A percentile compares a stretch with the other conserved stretches of the same genome.
These are phyloP conservation scores for Senna tora DNA, from an alignment of 306 rosid genomes.

Conservation along the genomic window DNA sequence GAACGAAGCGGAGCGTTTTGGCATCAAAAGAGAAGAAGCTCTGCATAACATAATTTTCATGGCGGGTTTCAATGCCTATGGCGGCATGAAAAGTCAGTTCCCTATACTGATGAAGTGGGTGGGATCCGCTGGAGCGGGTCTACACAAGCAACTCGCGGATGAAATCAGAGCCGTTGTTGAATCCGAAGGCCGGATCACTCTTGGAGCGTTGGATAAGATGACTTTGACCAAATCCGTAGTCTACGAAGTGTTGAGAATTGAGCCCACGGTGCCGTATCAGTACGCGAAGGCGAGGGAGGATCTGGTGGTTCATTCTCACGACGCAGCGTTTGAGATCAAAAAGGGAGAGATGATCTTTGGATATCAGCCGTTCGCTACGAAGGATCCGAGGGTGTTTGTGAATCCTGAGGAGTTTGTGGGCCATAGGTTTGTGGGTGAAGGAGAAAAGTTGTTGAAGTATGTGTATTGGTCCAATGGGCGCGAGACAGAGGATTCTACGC, in stretches of 20 bases:
- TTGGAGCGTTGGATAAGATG: slow-evolving; percentile 56
- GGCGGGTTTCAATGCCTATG: slow-evolving; percentile 69
- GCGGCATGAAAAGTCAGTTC: slow-evolving; percentile 61
- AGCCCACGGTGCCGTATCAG: slow-evolving; percentile 70
- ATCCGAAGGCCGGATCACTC: slow-evolving; percentile 49
- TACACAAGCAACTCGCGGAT: slow-evolving; percentile 50
- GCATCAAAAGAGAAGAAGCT: slow-evolving; percentile 64
- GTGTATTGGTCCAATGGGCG: slow-evolving; percentile 49
- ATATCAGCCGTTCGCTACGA: slow-evolving; percentile 66
- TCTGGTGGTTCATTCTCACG: slow-evolving; percentile 54
- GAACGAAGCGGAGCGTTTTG: slow-evolving; percentile 57
- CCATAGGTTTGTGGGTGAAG: slow-evolving; percentile 40
- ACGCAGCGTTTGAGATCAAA: slow-evolving; percentile 56
- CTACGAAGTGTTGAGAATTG: slow-evolving; percentile 62
- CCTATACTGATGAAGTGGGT: slow-evolving; percentile 69
- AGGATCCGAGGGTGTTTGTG: slow-evolving; percentile 62
- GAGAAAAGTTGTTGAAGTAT: slow-evolving; percentile 41
- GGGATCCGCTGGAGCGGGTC: slow-evolving; percentile 49
- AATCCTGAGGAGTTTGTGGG: slow-evolving; percentile 49
- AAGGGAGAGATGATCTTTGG: slow-evolving; percentile 79
- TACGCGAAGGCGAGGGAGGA: slow-evolving; percentile 73
- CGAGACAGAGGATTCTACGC: slow-evolving; percentile 29
- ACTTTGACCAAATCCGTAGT: slow-evolving; percentile 58
- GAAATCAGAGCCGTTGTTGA: slow-evolving; percentile 59
- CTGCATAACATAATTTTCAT: slow-evolving; percentile 67